phyloP scores from a whole-genome alignment of 202 grass and related monocot species.

The Zoysia matrella region DNA sequence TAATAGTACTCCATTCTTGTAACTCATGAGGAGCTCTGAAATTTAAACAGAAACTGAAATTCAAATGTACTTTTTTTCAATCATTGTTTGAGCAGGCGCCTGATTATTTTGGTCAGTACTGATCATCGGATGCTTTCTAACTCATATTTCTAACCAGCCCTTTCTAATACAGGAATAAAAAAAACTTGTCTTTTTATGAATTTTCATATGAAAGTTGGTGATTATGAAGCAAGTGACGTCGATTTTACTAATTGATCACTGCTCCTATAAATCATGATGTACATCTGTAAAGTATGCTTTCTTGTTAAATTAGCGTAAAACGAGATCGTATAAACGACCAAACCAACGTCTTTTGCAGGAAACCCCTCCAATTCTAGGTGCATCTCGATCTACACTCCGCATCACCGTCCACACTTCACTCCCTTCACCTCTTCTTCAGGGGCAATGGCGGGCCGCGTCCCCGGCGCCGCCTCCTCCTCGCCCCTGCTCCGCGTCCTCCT shows the following conservation, averaged over 20 bases:
- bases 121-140: too few relatives aligned
- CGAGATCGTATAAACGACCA: background rate
- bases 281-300: background rate
- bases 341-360: conserved; percentile 17
- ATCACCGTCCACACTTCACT: conserved; percentile 34
- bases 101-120: too few relatives aligned
- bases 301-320: background rate
- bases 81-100: too few relatives aligned
- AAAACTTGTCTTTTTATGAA: too few relatives aligned
- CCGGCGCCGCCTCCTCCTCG: conserved; percentile 17
- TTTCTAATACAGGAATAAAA: too few relatives aligned
- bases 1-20: too few relatives aligned
- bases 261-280: background rate
- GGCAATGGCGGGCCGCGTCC: conserved; percentile 60
- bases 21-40: too few relatives aligned
- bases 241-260: background rate
- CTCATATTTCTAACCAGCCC: too few relatives aligned
- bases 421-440: conserved; percentile 2
- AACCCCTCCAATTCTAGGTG: conserved; percentile 19
- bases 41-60: too few relatives aligned
- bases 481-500: conserved; percentile 43
- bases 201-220: too few relatives aligned
- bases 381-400: conserved; percentile 27
- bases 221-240: too few relatives aligned
- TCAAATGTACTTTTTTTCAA: too few relatives aligned